Conservation (phyloP, 352 stramenopile species). For the Phytophthora agathidicida region DNA sequence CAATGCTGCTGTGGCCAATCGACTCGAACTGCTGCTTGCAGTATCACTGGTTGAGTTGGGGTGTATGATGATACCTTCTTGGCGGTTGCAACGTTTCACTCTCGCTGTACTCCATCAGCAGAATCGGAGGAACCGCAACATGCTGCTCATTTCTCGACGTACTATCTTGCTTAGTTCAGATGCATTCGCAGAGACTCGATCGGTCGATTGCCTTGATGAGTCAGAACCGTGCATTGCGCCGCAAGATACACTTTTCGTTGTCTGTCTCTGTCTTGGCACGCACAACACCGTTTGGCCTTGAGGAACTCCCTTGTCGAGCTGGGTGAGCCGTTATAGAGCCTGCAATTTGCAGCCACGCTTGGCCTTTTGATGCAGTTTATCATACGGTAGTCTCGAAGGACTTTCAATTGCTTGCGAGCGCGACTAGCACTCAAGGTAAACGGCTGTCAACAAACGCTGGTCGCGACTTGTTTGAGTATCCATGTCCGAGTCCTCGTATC, state of each 20-base stretch:
- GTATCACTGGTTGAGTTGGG: no score
- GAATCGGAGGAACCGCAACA: neutral
- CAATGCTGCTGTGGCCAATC: no score
- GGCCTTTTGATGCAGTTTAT: neutral
- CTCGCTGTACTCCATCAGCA: neutral
- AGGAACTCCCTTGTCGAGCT: neutral
- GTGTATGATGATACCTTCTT: neutral
- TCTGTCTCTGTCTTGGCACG: conserved; percentile 9
- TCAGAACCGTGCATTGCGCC: neutral
- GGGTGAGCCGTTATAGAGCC: no score
- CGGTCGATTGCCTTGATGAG: conserved; percentile 8
- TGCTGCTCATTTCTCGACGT: neutral
- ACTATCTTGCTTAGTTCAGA: neutral
- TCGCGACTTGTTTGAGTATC: neutral
- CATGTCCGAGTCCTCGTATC: neutral
- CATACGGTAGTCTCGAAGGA: conserved; percentile 1
- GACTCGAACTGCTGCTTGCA: no score
- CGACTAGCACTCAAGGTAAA: conserved; percentile 12
- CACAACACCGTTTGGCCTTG: conserved; percentile 14
- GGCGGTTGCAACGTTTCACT: neutral
- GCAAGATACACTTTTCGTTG: conserved; percentile 5
- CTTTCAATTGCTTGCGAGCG: conserved; percentile 20
- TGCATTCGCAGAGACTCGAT: neutral
- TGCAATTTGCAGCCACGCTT: no score
- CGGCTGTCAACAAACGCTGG: conserved; percentile 1